Evolutionary conservation across 2,329 filamentous ascomycete genomes (phyloP), one percentile per base, ranked within the genome.

Genomic region (Talaromyces sp.): DNA sequence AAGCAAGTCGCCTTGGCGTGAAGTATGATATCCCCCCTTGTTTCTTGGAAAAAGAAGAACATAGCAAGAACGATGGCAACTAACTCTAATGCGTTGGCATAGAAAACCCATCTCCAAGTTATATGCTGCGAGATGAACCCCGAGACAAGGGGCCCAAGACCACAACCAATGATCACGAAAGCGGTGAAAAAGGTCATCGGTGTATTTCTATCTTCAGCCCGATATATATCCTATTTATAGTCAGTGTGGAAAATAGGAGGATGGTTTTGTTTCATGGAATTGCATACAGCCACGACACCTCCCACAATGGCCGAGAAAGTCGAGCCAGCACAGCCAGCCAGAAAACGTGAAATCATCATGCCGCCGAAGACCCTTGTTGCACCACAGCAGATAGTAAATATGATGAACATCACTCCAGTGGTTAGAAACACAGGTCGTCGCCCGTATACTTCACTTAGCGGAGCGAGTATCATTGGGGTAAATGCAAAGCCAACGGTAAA

Each of bases 131-230:
- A 61, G n/a, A 78, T 69, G 63, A 71, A 78, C 1, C 69, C 75
- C 2, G 73, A 69, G 7, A 63, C 62, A 10, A 70, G 64, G 0
- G 69, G 68, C 3, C 69, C 71, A 1, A 85, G 73, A 0, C 89
- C 89, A 0, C 89, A 93, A 0, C 89, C 90, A 5, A 85, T 77
- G 0, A 94, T 74, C 0, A 89, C 89, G 2, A 77, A 77, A 1
- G 87, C 88, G 36, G 86, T 86, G 70, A 92, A 94, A 0, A 94
- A 67, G 0, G 89, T 85, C 90, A 95, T 94, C 0, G 90, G 88
- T 0, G 86, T 89, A 65, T 94, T 94, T 25, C 90, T 79, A 40
- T 86, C 84, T 54, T 86, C 76, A 13, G 87, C 84, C 51, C 84
- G 81, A 75, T 89, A 94, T 56, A 94, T 80, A 69, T 95, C 90